Evolutionary conservation across 257 asterid genomes (phyloP).

Genomic region (Ocimum tenuiflorum): DNA sequence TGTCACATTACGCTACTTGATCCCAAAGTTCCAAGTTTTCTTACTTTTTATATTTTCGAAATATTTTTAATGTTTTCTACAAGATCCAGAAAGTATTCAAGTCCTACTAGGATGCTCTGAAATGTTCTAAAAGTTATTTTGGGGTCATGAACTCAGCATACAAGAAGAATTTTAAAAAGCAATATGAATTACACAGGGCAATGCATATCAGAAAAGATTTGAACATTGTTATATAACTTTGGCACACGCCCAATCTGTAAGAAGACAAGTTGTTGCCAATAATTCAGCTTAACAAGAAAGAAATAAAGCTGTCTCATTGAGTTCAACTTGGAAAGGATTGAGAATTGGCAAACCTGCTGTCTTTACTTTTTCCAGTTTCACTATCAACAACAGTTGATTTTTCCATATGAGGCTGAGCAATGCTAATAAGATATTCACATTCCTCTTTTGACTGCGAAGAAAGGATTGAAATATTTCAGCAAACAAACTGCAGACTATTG

Average conservation of each 20-base stretch:
- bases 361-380: slow-evolving; percentile 80
- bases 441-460: slow-evolving; percentile 75
- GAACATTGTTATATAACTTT: slow-evolving; percentile 2
- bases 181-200: neutral
- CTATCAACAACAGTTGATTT: slow-evolving; percentile 88
- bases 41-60: neutral
- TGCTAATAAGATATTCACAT: slow-evolving; percentile 82
- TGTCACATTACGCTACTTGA: neutral
- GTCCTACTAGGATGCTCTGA: neutral
- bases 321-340: slow-evolving; percentile 7
- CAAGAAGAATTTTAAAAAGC: neutral
- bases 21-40: neutral
- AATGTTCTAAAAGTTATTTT: neutral
- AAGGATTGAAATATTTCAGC: neutral
- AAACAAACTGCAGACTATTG: slow-evolving; percentile 4
- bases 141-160: neutral
- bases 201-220: neutral
- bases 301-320: neutral
- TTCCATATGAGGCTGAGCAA: slow-evolving; percentile 81
- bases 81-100: neutral
- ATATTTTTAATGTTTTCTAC: neutral
- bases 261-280: neutral
- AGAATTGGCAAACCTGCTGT: slow-evolving; percentile 63
- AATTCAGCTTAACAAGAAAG: slow-evolving; percentile 1
- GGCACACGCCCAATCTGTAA: neutral